A percentile compares a stretch with the other conserved stretches of the same genome.
phyloP scores from a whole-genome alignment of 1,284 basidiomycete species.

The Malassezia dermatis region DNA sequence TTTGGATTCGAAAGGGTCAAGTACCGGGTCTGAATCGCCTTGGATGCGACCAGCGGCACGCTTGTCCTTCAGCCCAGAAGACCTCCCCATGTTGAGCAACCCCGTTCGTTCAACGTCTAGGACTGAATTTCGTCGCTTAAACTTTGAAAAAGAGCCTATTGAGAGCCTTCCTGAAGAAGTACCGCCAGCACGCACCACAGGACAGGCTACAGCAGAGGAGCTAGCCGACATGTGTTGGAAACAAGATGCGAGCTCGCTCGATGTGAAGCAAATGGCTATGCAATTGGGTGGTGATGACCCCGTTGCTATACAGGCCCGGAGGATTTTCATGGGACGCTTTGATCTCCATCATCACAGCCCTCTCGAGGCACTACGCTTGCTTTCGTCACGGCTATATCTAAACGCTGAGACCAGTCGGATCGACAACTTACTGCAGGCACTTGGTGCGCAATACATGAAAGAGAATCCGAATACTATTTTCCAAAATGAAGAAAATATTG shows the following conservation, averaged over 20 bases:
- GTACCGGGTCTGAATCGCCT: neutral
- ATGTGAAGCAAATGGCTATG: neutral
- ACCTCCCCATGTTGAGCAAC: neutral
- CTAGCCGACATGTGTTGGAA: neutral
- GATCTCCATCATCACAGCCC: slow-evolving; percentile 73
- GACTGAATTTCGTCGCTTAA: neutral
- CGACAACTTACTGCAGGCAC: slow-evolving; percentile 85
- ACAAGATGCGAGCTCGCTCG: neutral
- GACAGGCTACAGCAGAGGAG: neutral
- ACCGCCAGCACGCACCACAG: neutral
- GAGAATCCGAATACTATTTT: slow-evolving; percentile 73
- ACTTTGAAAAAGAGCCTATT: neutral
- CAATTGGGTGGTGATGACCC: neutral
- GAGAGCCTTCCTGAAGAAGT: neutral
- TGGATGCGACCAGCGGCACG: neutral
- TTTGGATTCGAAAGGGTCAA: neutral
- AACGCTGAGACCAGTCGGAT: slow-evolving; percentile 96
- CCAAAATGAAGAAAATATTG: slow-evolving; percentile 74
- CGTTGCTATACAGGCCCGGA: slow-evolving; percentile 52
- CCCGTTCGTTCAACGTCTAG: neutral
- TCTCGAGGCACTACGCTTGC: slow-evolving; percentile 75
- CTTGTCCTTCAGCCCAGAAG: neutral
- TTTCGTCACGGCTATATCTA: slow-evolving; percentile 82
- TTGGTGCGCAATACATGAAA: slow-evolving; percentile 77
- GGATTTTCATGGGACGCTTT: slow-evolving; percentile 75